phyloP scores from a whole-genome alignment of 805 yeast species.

The Zygoascus flipseniorum region DNA sequence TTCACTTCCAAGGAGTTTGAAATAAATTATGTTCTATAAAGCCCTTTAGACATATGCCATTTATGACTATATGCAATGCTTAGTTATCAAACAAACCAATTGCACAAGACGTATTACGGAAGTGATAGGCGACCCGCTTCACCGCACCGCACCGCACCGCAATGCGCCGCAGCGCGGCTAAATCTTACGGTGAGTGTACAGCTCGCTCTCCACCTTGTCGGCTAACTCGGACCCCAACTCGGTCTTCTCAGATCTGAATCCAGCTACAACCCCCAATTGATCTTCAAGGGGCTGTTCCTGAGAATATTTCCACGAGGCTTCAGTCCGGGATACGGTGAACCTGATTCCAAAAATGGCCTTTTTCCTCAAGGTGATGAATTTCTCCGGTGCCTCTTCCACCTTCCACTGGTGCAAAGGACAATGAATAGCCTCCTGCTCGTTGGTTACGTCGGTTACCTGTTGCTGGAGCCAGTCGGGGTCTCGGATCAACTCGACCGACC shows the following conservation, averaged over 20 bases:
- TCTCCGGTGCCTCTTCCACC: slow-evolving; percentile 48
- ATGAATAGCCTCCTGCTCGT: slow-evolving; percentile 39
- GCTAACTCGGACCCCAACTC: slow-evolving; percentile 7
- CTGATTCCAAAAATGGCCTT: slow-evolving; percentile 51
- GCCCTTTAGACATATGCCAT: no score
- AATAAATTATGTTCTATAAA: no score
- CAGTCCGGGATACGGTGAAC: slow-evolving; percentile 38
- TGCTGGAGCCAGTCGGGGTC: slow-evolving; percentile 40
- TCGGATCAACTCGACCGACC: slow-evolving; percentile 35
- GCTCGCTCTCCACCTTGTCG: background rate
- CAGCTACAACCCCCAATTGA: slow-evolving; percentile 43
- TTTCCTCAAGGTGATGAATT: slow-evolving; percentile 34
- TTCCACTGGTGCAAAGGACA: slow-evolving; percentile 36
- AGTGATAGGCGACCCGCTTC: background rate
- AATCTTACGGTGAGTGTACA: background rate
- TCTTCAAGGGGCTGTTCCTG: slow-evolving; percentile 40
- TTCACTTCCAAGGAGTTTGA: no score
- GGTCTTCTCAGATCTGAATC: slow-evolving; percentile 19
- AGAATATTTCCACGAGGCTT: slow-evolving; percentile 51
- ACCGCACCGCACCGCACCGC: background rate
- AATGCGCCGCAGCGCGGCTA: background rate
- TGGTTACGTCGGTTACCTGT: slow-evolving; percentile 38
- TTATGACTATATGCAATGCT: no score
- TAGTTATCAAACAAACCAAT: no score
- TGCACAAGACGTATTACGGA: no score